A percentile compares a stretch with the other conserved stretches of the same genome.
Conservation (phyloP, 1,284 basidiomycete genomes). For the Butyriboletus pseudospeciosus region DNA sequence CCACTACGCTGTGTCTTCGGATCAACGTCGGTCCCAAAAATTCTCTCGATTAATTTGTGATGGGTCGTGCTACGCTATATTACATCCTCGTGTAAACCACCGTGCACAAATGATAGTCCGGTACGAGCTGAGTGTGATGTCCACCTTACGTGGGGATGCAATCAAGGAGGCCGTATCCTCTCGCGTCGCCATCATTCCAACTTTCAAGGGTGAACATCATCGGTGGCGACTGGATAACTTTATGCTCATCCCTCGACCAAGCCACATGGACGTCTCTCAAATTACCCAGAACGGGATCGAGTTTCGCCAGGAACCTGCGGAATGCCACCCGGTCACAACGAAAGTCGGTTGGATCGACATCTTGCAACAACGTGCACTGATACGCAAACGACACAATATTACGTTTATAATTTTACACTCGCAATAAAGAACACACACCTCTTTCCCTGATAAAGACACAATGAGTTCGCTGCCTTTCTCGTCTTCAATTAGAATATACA, state of each 20-base stretch:
- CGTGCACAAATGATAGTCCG: neutral
- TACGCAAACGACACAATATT: neutral
- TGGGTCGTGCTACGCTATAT: neutral
- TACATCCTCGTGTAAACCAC: neutral
- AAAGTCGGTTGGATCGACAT: constrained; percentile 41
- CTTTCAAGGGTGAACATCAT: constrained; percentile 32
- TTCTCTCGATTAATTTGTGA: too few relatives aligned
- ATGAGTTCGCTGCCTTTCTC: constrained; percentile 38
- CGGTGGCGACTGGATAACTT: constrained; percentile 22
- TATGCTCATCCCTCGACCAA: constrained; percentile 22
- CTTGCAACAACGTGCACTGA: constrained; percentile 44
- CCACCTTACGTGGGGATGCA: constrained; percentile 4
- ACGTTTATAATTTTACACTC: neutral
- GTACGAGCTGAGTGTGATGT: neutral
- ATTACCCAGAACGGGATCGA: constrained; percentile 46
- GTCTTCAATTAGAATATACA: constrained; percentile 52
- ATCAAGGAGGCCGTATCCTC: constrained; percentile 23
- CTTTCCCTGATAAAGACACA: constrained; percentile 44
- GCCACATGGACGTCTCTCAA: constrained; percentile 27
- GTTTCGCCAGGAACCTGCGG: constrained; percentile 34
- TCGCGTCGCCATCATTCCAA: constrained; percentile 23
- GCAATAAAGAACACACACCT: constrained; percentile 30
- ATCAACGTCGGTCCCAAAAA: too few relatives aligned
- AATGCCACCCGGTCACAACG: constrained; percentile 38
- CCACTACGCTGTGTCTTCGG: constrained; percentile 1